These are phyloP conservation scores for Jaminaea rosea DNA, from an alignment of 1,284 basidiomycete species.

Conservation along the genomic window DNA sequence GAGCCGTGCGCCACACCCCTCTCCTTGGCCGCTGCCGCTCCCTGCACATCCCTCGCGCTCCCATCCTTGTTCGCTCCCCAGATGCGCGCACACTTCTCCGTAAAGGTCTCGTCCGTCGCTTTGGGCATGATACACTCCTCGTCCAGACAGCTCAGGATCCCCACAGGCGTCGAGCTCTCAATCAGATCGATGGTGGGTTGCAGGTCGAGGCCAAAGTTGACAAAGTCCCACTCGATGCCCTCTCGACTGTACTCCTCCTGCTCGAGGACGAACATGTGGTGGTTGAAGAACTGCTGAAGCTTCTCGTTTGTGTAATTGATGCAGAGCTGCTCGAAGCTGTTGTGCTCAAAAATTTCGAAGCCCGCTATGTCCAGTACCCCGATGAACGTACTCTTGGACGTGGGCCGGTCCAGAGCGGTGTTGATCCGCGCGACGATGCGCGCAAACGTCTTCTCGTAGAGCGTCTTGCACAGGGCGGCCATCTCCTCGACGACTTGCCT, in stretches of 20 bases:
- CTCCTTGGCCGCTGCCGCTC: conserved; percentile 19
- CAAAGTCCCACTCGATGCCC: conserved; percentile 95
- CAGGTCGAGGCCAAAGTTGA: conserved; percentile 94
- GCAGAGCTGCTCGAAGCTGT: conserved; percentile 94
- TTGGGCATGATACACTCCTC: conserved; percentile 99
- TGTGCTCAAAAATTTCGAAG: conserved; percentile 98
- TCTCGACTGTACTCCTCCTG: conserved; percentile 98
- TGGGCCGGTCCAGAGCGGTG: conserved; percentile 77
- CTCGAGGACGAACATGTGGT: conserved; percentile 99
- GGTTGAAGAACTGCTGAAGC: conserved; percentile 58
- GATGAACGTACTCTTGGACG: conserved; percentile 86
- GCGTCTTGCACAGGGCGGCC: conserved; percentile 81
- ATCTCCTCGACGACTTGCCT: conserved; percentile 92
- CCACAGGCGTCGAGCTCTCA: conserved; percentile 65
- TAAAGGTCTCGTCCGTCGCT: conserved; percentile 89
- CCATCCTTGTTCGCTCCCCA: conserved; percentile 41
- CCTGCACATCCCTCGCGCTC: conserved; percentile 20
- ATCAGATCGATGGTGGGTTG: conserved; percentile 99
- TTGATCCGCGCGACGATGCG: conserved; percentile 91
- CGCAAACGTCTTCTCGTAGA: conserved; percentile 96
- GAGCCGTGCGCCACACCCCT: conserved; percentile 47
- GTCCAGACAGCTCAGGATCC: conserved; percentile 85
- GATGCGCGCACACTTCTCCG: conserved; percentile 63
- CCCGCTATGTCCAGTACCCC: conserved; percentile 98
- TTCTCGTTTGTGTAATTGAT: conserved; percentile 91